A percentile compares a stretch with the other conserved stretches of the same genome.
Evolutionary conservation across 1,139 yeast species (phyloP).

Genomic region (Blastobotrys serpentis): DNA sequence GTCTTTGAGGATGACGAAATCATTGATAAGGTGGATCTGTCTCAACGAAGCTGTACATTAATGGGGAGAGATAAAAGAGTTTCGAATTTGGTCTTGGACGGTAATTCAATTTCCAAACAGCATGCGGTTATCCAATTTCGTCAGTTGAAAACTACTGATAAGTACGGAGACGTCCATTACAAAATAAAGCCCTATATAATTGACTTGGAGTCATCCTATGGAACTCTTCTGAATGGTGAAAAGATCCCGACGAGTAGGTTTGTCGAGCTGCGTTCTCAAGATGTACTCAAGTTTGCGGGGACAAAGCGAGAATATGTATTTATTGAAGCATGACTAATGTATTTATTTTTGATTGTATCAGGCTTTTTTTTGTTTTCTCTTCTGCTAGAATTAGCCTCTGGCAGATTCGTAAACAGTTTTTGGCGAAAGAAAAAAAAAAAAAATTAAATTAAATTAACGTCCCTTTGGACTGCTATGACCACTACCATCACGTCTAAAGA

Average conservation of each 20-base stretch:
- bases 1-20: conserved; percentile 34
- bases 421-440: no score
- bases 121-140: conserved; percentile 60
- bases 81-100: conserved; percentile 47
- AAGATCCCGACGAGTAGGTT: conserved; percentile 48
- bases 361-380: no score
- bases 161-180: conserved; percentile 25
- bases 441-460: conserved; percentile 5
- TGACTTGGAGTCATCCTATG: conserved; percentile 55
- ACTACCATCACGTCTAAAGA: conserved; percentile 50
- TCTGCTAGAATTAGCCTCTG: no score
- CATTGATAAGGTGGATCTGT: conserved; percentile 36
- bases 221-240: conserved; percentile 51
- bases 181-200: conserved; percentile 46
- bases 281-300: conserved; percentile 47
- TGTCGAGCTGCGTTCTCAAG: conserved; percentile 50
- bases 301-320: conserved; percentile 17
- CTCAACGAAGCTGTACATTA: conserved; percentile 38
- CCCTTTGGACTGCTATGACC: conserved; percentile 15
- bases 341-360: no score
- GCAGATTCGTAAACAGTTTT: no score
- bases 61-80: conserved; percentile 50
- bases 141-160: conserved; percentile 24
- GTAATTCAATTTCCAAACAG: conserved; percentile 49
- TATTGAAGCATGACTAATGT: conserved; percentile 12